Percentiles rank a stretch among this genome's conserved stretches.
Evolutionary conservation across 805 yeast genomes (phyloP).

Genomic region (Grigorovia humatica): DNA sequence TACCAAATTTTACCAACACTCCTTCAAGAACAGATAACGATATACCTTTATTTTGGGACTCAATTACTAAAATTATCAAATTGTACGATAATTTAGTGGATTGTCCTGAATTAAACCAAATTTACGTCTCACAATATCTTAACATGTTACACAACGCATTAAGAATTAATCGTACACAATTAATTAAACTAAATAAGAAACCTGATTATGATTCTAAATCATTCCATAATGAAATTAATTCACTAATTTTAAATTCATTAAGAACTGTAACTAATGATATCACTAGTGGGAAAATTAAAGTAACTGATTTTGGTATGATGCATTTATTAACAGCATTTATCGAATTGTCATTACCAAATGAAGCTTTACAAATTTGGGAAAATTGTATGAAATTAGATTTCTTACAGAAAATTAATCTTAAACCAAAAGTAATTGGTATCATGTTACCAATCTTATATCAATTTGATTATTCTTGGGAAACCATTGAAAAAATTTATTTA

Average conservation of each 20-base stretch:
- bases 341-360: constrained; percentile 46
- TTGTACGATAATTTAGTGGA: constrained; percentile 35
- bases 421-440: constrained; percentile 53
- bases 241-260: constrained; percentile 35
- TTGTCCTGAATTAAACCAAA: constrained; percentile 34
- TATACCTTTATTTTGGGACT: constrained; percentile 34
- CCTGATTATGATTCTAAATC: constrained; percentile 49
- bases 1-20: not conserved
- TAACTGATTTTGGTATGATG: constrained; percentile 42
- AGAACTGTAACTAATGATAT: constrained; percentile 40
- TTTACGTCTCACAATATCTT: constrained; percentile 35
- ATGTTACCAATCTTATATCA: constrained; percentile 55
- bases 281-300: constrained; percentile 30
- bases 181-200: constrained; percentile 41
- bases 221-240: constrained; percentile 38
- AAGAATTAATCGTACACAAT: constrained; percentile 40
- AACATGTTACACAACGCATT: constrained; percentile 42
- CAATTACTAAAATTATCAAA: constrained; percentile 38
- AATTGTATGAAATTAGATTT: constrained; percentile 16
- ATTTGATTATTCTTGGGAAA: constrained; percentile 45
- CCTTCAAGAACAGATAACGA: constrained; percentile 4
- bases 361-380: constrained; percentile 60
- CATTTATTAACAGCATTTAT: constrained; percentile 44
- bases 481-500: constrained; percentile 45
- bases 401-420: constrained; percentile 33